phyloP scores from a whole-genome alignment of 2,329 filamentous ascomycete species.

The Alternaria sp. region DNA sequence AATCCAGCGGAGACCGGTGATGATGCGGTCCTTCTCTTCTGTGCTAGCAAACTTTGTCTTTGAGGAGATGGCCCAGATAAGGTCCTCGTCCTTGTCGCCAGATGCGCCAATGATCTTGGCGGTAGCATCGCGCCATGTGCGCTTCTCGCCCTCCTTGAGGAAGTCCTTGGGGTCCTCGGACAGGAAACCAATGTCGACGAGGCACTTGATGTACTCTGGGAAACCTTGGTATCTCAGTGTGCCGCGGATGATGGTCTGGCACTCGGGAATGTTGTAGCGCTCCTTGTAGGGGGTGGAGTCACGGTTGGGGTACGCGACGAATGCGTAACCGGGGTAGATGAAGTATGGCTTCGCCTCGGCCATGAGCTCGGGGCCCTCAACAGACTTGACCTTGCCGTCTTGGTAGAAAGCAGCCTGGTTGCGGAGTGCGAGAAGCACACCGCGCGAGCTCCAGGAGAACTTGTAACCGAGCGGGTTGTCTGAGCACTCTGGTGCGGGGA shows the following conservation, averaged over 20 bases:
- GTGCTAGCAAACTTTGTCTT: slow-evolving; percentile 76
- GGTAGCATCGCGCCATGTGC: slow-evolving; percentile 86
- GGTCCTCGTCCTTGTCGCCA: slow-evolving; percentile 72
- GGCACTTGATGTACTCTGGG: slow-evolving; percentile 85
- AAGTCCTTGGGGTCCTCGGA: slow-evolving; percentile 71
- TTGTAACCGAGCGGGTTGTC: slow-evolving; percentile 95
- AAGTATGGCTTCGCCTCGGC: slow-evolving; percentile 85
- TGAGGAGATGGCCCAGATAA: slow-evolving; percentile 75
- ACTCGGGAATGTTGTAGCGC: slow-evolving; percentile 91
- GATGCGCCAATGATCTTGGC: slow-evolving; percentile 76
- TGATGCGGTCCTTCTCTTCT: slow-evolving; percentile 74
- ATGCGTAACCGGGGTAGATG: slow-evolving; percentile 88
- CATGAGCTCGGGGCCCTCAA: slow-evolving; percentile 76
- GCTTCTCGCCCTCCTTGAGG: slow-evolving; percentile 67
- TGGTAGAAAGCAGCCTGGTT: slow-evolving; percentile 87
- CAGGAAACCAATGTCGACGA: slow-evolving; percentile 92
- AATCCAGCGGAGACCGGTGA: slow-evolving; percentile 78
- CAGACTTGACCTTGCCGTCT: slow-evolving; percentile 74
- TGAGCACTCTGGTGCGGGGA: slow-evolving; percentile 70
- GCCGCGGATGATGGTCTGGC: slow-evolving; percentile 83
- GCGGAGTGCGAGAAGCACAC: slow-evolving; percentile 85
- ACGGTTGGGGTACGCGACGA: slow-evolving; percentile 93
- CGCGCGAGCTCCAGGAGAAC: slow-evolving; percentile 79
- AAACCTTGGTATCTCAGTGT: slow-evolving; percentile 90
- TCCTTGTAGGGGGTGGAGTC: slow-evolving; percentile 89